Evolutionary conservation across 2,329 filamentous ascomycete species (phyloP).

Genomic region (Cucurbitaria berberidis): DNA sequence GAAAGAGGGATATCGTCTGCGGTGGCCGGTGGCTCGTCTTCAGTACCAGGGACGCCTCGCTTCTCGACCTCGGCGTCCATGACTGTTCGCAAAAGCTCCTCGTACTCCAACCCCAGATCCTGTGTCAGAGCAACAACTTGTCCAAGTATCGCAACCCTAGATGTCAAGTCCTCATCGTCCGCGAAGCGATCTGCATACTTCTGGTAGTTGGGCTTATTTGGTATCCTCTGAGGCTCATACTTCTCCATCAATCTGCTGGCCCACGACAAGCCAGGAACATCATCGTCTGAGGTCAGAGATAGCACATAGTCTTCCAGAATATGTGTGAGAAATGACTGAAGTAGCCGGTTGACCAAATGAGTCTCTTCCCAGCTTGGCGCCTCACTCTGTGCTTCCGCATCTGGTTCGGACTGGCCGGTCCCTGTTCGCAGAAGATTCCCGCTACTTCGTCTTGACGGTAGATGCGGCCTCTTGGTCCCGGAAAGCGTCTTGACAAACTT

Average conservation of each 20-base stretch:
- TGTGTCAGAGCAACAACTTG: conserved; percentile 72
- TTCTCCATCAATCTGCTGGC: conserved; percentile 69
- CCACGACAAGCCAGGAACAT: conserved; percentile 59
- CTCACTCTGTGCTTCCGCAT: conserved; percentile 62
- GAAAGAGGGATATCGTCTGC: conserved; percentile 63
- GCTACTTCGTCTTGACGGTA: conserved; percentile 65
- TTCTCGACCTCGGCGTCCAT: conserved; percentile 49
- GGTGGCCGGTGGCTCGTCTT: conserved; percentile 61
- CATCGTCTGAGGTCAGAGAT: conserved; percentile 51
- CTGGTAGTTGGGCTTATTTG: conserved; percentile 62
- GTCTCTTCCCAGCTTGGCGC: conserved; percentile 60
- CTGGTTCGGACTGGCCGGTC: conserved; percentile 53
- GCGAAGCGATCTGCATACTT: conserved; percentile 70
- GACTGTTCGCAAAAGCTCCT: conserved; percentile 56
- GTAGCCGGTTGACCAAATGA: conserved; percentile 66
- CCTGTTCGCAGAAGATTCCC: conserved; percentile 48
- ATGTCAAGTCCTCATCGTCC: conserved; percentile 65
- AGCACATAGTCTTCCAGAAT: conserved; percentile 76
- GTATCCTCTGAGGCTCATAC: conserved; percentile 66
- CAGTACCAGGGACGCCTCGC: conserved; percentile 53
- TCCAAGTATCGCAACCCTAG: conserved; percentile 70
- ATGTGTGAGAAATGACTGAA: conserved; percentile 80
- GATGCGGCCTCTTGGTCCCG: conserved; percentile 68
- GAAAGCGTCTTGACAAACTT: conserved; percentile 73
- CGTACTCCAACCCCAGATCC: conserved; percentile 59